Evolutionary conservation across 1,139 yeast genomes (phyloP).

Genomic region (Chernovozyma sophiae-reginae): DNA sequence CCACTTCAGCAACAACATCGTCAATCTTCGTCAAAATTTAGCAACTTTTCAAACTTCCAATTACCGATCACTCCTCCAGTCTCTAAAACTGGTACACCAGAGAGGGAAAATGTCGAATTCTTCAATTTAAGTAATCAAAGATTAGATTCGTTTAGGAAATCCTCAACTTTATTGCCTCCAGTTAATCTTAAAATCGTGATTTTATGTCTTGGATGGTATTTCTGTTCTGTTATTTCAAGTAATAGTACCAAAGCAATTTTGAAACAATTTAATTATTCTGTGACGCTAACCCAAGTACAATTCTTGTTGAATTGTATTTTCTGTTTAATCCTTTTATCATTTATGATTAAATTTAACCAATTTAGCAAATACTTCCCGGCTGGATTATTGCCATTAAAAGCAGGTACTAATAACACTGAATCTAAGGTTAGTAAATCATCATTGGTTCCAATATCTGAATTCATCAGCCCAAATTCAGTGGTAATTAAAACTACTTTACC

Average conservation of each 20-base stretch:
- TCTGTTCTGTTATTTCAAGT: slow-evolving; percentile 74
- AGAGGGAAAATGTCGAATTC: slow-evolving; percentile 10
- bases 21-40: slow-evolving; percentile 1
- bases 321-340: slow-evolving; percentile 34
- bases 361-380: slow-evolving; percentile 42
- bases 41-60: slow-evolving; percentile 9
- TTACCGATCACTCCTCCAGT: slow-evolving; percentile 36
- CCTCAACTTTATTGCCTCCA: slow-evolving; percentile 21
- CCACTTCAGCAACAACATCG: slow-evolving; percentile 1
- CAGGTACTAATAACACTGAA: background rate
- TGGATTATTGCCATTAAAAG: slow-evolving; percentile 36
- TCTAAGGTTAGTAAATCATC: background rate
- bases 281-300: slow-evolving; percentile 82
- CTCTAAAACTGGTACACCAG: slow-evolving; percentile 32
- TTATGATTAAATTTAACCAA: slow-evolving; percentile 16
- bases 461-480: slow-evolving; percentile 50
- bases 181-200: slow-evolving; percentile 26
- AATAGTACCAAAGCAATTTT: slow-evolving; percentile 77
- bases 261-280: slow-evolving; percentile 67
- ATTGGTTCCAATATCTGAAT: slow-evolving; percentile 15
- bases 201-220: slow-evolving; percentile 74
- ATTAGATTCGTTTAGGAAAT: slow-evolving; percentile 4
- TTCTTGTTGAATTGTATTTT: slow-evolving; percentile 62
- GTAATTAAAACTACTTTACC: slow-evolving; percentile 73
- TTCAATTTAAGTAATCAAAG: background rate